Conservation (phyloP, 73 alveolate genomes). For the Paramecium pentaurelia region DNA sequence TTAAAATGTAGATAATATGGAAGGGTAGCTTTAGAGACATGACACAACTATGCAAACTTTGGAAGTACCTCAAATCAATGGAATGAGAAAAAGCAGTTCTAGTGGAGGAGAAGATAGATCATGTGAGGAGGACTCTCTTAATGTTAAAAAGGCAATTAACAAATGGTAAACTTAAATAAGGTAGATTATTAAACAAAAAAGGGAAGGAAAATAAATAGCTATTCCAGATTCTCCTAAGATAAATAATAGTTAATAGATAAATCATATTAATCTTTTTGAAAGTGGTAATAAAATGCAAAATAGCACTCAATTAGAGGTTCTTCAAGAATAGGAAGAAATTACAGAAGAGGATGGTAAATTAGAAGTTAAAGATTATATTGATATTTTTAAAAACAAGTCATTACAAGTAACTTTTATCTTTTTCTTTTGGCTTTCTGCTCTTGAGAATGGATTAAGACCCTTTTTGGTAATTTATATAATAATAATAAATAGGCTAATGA, state of each 20-base stretch:
- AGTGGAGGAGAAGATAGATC: background rate
- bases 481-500: background rate
- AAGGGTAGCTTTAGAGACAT: background rate
- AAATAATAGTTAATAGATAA: background rate
- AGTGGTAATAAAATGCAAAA: background rate
- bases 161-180: background rate
- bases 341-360: background rate
- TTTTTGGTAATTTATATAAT: background rate
- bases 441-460: slow-evolving; percentile 18
- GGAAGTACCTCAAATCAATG: background rate
- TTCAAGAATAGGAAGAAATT: background rate
- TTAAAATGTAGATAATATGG: background rate
- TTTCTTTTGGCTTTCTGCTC: background rate
- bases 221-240: background rate
- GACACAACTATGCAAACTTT: background rate
- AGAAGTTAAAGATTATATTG: background rate
- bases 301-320: background rate
- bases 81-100: background rate
- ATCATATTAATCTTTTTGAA: background rate
- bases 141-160: background rate
- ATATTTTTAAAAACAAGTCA: background rate
- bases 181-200: background rate
- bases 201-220: background rate
- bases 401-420: background rate
- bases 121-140: background rate